Evolutionary conservation across 805 yeast species (phyloP).

Genomic region (Nakazawaea ishiwadae): DNA sequence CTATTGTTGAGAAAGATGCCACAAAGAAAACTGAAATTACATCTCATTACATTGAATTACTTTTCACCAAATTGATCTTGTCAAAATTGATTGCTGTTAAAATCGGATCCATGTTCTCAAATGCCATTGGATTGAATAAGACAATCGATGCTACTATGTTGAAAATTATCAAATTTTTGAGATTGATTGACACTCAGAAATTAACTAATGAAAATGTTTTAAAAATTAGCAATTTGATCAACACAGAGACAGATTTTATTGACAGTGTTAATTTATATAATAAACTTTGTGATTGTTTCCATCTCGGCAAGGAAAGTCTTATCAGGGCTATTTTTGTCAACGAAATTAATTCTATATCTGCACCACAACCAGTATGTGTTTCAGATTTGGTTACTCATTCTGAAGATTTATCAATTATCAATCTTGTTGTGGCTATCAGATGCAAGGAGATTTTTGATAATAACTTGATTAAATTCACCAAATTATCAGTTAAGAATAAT

Average conservation of each 20-base stretch:
- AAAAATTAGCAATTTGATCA: constrained; percentile 5
- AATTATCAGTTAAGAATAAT: not conserved
- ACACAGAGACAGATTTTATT: constrained; percentile 9
- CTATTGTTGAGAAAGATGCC: not conserved
- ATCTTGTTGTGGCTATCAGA: constrained; percentile 6
- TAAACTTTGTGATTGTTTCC: constrained; percentile 2
- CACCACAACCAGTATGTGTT: not conserved
- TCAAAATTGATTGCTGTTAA: constrained; percentile 13
- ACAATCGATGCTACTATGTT: constrained; percentile 7
- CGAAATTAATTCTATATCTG: not conserved
- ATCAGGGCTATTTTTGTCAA: not conserved
- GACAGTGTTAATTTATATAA: constrained; percentile 1
- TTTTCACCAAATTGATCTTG: constrained; percentile 9
- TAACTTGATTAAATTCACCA: constrained; percentile 5
- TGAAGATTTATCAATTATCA: constrained; percentile 2
- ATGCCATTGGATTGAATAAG: constrained; percentile 8
- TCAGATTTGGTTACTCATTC: constrained; percentile 7
- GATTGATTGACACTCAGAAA: constrained; percentile 3
- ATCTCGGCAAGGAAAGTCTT: not conserved
- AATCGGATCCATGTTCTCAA: constrained; percentile 13
- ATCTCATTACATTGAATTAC: not conserved
- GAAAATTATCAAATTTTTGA: constrained; percentile 10
- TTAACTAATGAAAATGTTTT: constrained; percentile 1
- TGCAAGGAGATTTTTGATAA: constrained; percentile 9
- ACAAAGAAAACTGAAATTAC: constrained; percentile 3